phyloP scores from a whole-genome alignment of 352 stramenopile species.

The Hyaloperonospora brassicae region DNA sequence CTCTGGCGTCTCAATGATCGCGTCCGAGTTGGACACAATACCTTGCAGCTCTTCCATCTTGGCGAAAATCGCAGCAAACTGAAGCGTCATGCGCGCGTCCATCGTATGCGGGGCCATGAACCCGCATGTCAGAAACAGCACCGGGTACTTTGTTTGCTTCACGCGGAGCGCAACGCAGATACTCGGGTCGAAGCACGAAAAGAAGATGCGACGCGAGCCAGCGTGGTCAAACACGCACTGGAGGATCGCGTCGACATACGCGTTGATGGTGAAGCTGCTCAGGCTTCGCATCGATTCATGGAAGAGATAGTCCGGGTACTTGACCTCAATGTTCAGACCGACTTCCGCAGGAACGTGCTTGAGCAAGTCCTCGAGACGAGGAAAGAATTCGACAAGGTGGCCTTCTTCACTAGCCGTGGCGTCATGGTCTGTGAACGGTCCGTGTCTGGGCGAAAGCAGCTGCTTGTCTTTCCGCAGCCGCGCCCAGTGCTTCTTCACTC shows the following conservation, averaged over 20 bases:
- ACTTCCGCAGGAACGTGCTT: conserved; percentile 65
- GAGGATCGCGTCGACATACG: conserved; percentile 65
- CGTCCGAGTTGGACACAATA: conserved; percentile 67
- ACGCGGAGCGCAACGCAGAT: conserved; percentile 56
- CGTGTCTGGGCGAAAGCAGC: conserved; percentile 7
- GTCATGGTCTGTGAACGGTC: conserved; percentile 6
- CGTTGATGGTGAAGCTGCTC: conserved; percentile 60
- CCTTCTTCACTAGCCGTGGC: conserved; percentile 22
- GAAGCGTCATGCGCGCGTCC: conserved; percentile 53
- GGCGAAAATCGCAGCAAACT: conserved; percentile 50
- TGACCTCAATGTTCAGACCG: conserved; percentile 77
- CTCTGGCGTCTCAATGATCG: conserved; percentile 49
- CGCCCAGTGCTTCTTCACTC: conserved; percentile 62
- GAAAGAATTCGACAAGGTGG: conserved; percentile 66
- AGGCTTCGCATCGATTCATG: conserved; percentile 34
- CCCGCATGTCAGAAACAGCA: conserved; percentile 69
- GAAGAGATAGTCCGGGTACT: conserved; percentile 60
- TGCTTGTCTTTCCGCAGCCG: conserved; percentile 32
- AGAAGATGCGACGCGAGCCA: conserved; percentile 57
- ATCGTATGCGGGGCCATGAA: conserved; percentile 35
- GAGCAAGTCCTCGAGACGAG: conserved; percentile 54
- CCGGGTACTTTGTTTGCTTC: conserved; percentile 68
- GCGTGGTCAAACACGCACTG: conserved; percentile 62
- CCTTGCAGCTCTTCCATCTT: conserved; percentile 61
- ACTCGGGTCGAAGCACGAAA: conserved; percentile 74